Evolutionary conservation across 306 rosid genomes (phyloP), one percentile per base, ranked within the genome.

Genomic region (Quercus alba): DNA sequence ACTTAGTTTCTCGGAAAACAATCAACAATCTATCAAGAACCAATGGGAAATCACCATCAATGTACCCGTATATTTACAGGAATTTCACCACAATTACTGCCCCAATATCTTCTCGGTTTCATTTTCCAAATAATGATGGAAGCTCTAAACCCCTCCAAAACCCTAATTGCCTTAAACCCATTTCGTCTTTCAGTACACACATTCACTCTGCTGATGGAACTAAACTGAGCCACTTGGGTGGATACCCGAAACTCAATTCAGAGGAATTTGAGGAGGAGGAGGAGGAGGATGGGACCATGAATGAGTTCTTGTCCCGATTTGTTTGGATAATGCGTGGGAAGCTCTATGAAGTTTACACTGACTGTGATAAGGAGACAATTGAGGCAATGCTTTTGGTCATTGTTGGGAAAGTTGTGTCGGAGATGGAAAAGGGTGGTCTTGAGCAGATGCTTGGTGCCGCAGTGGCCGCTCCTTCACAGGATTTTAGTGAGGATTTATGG

Each of bases 401-500:
- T 56, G 94, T 91, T 1, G 80, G 88, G 6, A 84, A 82, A 74
- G 94, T 93, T 3, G 92, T 79, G 19, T 77, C 80, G n/a, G 96
- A 90, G 85, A 73, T 93, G 87, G 98, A 90, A 35, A 88, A 76
- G 23, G 90, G 90, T 2, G 85, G 83, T 19, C 20, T 81, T n/a
- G 84, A 78, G 56, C 81, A 68, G 72, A 75, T 78, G 72, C 75
- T 86, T 12, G 82, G 69, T 1, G 52, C 79, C 9, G 46, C 82
- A 35, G 20, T 8, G n/a, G 54, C 72, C 19, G 20, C 70, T 70
- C 52, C 72, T 5, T 80, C 87, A 0, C 83, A 79, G 56, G 94
- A 89, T 69, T 89, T 95, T n/a, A 95, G 99, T 17, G 96, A 91
- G 84, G 98, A 95, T 77, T 66, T 95, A 87, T 95, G 99, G 99